These are phyloP conservation scores for Blastobotrys muscicola DNA, from an alignment of 805 yeast species.

Conservation along the genomic window DNA sequence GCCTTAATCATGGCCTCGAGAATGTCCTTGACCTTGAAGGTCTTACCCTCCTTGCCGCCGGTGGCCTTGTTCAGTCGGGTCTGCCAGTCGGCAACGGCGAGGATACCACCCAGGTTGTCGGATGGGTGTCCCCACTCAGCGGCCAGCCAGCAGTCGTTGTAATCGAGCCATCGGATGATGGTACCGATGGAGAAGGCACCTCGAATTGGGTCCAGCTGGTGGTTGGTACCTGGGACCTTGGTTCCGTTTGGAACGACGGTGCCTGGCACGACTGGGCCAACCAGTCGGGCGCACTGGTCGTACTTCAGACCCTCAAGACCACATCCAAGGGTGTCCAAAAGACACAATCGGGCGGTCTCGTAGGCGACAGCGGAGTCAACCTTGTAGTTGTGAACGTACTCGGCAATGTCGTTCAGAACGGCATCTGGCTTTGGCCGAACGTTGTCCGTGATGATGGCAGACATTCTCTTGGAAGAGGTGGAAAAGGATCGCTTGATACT, in stretches of 20 bases:
- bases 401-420: slow-evolving; percentile 41
- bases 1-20: slow-evolving; percentile 53
- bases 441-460: slow-evolving; percentile 31
- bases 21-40: slow-evolving; percentile 41
- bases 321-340: slow-evolving; percentile 50
- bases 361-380: slow-evolving; percentile 39
- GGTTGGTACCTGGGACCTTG: slow-evolving; percentile 43
- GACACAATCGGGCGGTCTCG: slow-evolving; percentile 47
- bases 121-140: slow-evolving; percentile 68
- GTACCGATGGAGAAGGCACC: slow-evolving; percentile 53
- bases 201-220: slow-evolving; percentile 44
- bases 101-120: slow-evolving; percentile 49
- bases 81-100: slow-evolving; percentile 49
- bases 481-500: not conserved
- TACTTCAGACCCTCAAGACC: slow-evolving; percentile 51
- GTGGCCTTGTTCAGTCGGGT: slow-evolving; percentile 37
- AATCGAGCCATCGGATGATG: slow-evolving; percentile 50
- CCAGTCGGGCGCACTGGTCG: slow-evolving; percentile 37
- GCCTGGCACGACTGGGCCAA: slow-evolving; percentile 52
- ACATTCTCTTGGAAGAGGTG: slow-evolving; percentile 12
- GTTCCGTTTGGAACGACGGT: slow-evolving; percentile 47
- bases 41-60: slow-evolving; percentile 31
- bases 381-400: slow-evolving; percentile 39
- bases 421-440: slow-evolving; percentile 43
- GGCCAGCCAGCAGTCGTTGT: slow-evolving; percentile 57